Conservation (phyloP, 331 rosid species). For the Dryas integrifolia region DNA sequence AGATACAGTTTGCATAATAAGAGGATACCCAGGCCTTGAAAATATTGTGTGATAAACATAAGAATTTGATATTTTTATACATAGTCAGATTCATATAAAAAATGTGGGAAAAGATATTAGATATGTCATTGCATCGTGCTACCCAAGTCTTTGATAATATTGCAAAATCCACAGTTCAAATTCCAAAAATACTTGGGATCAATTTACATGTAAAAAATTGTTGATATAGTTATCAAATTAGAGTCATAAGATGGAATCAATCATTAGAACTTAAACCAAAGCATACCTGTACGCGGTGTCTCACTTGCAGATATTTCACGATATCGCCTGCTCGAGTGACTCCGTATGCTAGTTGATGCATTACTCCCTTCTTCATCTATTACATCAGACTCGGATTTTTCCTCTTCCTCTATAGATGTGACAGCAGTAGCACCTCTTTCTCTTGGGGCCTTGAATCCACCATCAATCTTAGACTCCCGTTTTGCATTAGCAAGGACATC, state of each 20-base stretch:
- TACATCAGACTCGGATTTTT: conserved; percentile 38
- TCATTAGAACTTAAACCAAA: neutral
- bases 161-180: neutral
- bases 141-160: neutral
- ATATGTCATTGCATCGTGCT: neutral
- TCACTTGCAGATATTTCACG: conserved; percentile 54
- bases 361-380: conserved; percentile 43
- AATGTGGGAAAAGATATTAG: too few relatives aligned
- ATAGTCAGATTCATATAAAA: neutral
- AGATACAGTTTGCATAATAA: neutral
- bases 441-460: conserved; percentile 73
- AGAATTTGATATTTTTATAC: neutral
- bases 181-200: neutral
- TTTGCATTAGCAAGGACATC: conserved; percentile 78
- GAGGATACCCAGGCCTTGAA: neutral
- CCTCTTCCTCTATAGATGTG: conserved; percentile 72
- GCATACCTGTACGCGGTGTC: conserved; percentile 43
- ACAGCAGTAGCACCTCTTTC: conserved; percentile 56
- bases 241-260: neutral
- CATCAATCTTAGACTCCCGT: conserved; percentile 52
- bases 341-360: conserved; percentile 20
- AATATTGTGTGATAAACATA: neutral
- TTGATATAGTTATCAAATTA: neutral
- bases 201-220: neutral
- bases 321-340: conserved; percentile 49